Conservation (phyloP, 495 filamentous ascomycete species). For the Xylaria acuta region DNA sequence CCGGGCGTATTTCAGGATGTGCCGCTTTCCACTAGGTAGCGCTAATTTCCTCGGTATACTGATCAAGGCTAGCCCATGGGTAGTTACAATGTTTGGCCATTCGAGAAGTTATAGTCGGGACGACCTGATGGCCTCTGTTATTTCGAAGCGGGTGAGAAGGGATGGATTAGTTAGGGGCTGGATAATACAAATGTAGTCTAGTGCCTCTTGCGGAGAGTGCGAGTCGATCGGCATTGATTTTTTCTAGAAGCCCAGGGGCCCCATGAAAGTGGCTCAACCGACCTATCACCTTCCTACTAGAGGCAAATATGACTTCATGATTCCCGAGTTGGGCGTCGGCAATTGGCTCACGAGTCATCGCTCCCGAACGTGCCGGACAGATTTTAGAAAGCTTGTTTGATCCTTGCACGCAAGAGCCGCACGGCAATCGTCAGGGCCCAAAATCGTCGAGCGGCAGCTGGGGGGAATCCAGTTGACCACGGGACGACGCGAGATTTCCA, state of each 20-base stretch:
- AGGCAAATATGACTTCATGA: constrained; percentile 15
- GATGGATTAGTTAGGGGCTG: constrained; percentile 1
- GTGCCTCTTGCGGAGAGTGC: not conserved
- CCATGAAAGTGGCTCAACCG: not conserved
- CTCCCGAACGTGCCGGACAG: constrained; percentile 16
- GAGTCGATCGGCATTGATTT: constrained; percentile 18
- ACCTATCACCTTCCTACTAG: constrained; percentile 12
- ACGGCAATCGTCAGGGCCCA: constrained; percentile 7
- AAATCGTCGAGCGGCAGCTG: not conserved
- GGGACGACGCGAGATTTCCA: not conserved
- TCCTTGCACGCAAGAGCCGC: constrained; percentile 22
- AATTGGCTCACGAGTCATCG: constrained; percentile 1
- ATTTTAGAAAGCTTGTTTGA: constrained; percentile 23
- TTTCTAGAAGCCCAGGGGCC: constrained; percentile 12
- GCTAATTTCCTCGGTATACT: not conserved
- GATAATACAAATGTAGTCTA: not conserved
- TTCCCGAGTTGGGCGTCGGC: constrained; percentile 9
- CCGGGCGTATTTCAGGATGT: not conserved
- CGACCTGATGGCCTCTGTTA: not conserved
- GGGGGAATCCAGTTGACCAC: not conserved
- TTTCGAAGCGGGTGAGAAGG: not conserved
- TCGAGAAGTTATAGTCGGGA: not conserved
- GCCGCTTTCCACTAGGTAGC: not conserved
- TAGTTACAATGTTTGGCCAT: not conserved
- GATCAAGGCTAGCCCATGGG: constrained; percentile 4